Base-by-base conservation (phyloP, 179 eudicot species). In the Beta corolliflora region DNA sequence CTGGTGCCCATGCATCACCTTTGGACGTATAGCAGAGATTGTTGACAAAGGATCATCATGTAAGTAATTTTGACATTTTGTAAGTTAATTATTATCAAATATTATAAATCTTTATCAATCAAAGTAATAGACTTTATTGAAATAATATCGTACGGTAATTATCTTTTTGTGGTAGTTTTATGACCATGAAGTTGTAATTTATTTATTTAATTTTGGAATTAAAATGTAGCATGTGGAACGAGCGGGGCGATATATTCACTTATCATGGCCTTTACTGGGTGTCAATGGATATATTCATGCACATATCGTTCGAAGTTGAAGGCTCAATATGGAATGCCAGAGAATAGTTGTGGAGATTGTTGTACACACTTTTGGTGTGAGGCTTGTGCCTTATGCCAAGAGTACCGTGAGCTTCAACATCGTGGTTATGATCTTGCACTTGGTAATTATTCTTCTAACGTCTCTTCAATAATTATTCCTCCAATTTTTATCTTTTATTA, bases 1-100 rank as follows among this genome's bases (percentile, higher is more conserved):
- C 60, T 90, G 93, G 89, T 89, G 91, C 50, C 91, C 93, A 21
- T 90, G 90, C 65, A 81, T 90, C 50, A 80, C 89, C 6, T 90
- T 90, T 64, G 91, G 93, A n/a, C 87, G 86, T 70, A 83, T 89
- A 41, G 91, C 89, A 18, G 93, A 90, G 80, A 87, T 89, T 48
- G 89, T 87, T 48, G 91, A 90, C 78, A 76, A 81, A 74, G 93
- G 93, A 54, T 81, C 83, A 10, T 84, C 93, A 44, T 89, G 93
- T 90, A 80, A 86, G 90, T 83, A 18, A n/a, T n/a, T n/a, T n/a
- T n/a, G n/a, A n/a, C n/a, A 48, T 23, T 19, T 16, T 4, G 16
- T 0, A 11, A 2, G 18, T 10, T 31, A 1, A 0, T 59, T 59
- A 3, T 66, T 71, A 44, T 16, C 16, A 7, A 64, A 64, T 7